A percentile compares a stretch with the other conserved stretches of the same genome.
phyloP scores from a whole-genome alignment of 345 rosid genomes.

The Citrus sinensis region DVS_A1.0 CM039164.1:1109501-1110000 shows the following conservation, averaged over 20 bases:
- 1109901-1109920: neutral
- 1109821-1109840: neutral
- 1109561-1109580: neutral
- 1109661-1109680: too few species aligned
- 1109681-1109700: neutral
- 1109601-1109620: neutral
- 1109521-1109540: constrained; percentile 19
- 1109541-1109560: constrained; percentile 3
- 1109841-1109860: neutral
- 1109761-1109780: too few species aligned
- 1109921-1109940: neutral
- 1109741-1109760: too few species aligned
- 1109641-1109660: neutral
- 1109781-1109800: neutral
- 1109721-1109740: neutral
- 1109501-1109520: constrained; percentile 2
- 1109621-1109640: neutral
- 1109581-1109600: neutral
- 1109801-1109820: neutral
- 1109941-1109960: constrained; percentile 1
- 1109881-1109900: neutral
- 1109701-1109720: neutral
- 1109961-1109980: constrained; percentile 46
- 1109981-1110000: constrained; percentile 63
- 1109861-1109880: neutral